A percentile compares a stretch with the other conserved stretches of the same genome.
These are phyloP conservation scores for Thelephora terrestris DNA, from an alignment of 1,284 basidiomycete genomes.

Conservation along the genomic window DNA sequence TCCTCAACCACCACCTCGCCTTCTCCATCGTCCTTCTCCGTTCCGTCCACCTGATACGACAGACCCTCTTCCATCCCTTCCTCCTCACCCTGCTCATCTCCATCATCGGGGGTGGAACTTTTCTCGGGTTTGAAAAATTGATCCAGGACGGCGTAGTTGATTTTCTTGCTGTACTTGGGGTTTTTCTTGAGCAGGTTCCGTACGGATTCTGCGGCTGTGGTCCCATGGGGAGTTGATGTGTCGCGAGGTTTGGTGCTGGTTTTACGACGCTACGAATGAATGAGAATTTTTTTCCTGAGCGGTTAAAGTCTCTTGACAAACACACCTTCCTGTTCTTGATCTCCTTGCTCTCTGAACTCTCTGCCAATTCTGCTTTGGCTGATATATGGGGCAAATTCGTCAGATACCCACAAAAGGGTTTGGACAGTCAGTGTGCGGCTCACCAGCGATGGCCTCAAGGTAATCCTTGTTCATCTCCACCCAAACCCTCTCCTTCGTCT, in stretches of 20 bases:
- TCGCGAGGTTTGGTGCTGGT: constrained; percentile 61
- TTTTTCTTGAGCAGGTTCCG: constrained; percentile 74
- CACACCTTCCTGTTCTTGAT: constrained; percentile 68
- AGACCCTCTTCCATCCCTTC: constrained; percentile 10
- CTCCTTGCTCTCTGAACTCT: constrained; percentile 31
- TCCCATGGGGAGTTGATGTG: constrained; percentile 59
- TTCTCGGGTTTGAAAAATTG: constrained; percentile 46
- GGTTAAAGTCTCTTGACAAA: constrained; percentile 26
- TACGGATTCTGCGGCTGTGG: constrained; percentile 73
- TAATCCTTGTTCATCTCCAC: constrained; percentile 94
- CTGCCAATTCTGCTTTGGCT: constrained; percentile 62
- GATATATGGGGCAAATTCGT: constrained; percentile 13
- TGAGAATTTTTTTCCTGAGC: constrained; percentile 9
- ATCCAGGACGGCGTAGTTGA: constrained; percentile 82
- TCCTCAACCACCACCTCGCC: constrained; percentile 37
- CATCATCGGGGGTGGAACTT: constrained; percentile 19
- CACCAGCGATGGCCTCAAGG: constrained; percentile 81
- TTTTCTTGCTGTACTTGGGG: constrained; percentile 76
- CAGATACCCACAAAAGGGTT: neutral
- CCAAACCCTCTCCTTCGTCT: constrained; percentile 92
- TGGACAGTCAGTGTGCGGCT: constrained; percentile 19
- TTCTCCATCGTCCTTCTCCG: constrained; percentile 42
- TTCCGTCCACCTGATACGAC: constrained; percentile 29
- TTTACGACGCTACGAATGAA: constrained; percentile 48
- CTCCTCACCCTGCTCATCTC: constrained; percentile 26